These are phyloP conservation scores for Haplosporangium sp. DNA, from an alignment of 371 early-diverging fungal species.

Conservation along the genomic window DNA sequence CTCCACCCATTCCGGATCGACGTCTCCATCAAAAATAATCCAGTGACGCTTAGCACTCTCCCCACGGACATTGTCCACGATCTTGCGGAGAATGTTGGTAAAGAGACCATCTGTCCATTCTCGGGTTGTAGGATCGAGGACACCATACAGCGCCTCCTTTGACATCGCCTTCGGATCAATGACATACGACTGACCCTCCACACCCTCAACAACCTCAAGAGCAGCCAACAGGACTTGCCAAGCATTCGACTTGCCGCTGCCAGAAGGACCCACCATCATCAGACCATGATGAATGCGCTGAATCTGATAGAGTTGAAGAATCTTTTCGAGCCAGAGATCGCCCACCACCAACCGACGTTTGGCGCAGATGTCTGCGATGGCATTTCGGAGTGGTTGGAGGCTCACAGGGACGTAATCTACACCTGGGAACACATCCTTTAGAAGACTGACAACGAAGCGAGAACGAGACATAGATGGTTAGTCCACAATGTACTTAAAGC, in stretches of 20 bases:
- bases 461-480: neutral
- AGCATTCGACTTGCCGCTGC: constrained; percentile 94
- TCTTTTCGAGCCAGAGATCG: constrained; percentile 94
- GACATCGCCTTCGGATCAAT: constrained; percentile 99
- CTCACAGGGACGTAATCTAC: constrained; percentile 87
- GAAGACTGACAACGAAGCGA: constrained; percentile 64
- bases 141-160: constrained; percentile 97
- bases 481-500: neutral
- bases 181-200: constrained; percentile 92
- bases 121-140: constrained; percentile 95
- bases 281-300: constrained; percentile 98
- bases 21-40: constrained; percentile 99
- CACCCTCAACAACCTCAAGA: constrained; percentile 86
- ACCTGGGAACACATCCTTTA: constrained; percentile 97
- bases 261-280: constrained; percentile 99
- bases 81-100: constrained; percentile 96
- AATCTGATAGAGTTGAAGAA: constrained; percentile 96
- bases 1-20: constrained; percentile 99
- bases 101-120: constrained; percentile 99
- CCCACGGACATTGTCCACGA: constrained; percentile 97
- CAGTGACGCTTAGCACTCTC: constrained; percentile 95
- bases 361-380: constrained; percentile 82
- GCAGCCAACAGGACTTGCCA: constrained; percentile 94
- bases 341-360: constrained; percentile 82
- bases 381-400: constrained; percentile 79